Evolutionary conservation across 2,329 filamentous ascomycete genomes (phyloP).

Genomic region (Fusarium avenaceum): DNA sequence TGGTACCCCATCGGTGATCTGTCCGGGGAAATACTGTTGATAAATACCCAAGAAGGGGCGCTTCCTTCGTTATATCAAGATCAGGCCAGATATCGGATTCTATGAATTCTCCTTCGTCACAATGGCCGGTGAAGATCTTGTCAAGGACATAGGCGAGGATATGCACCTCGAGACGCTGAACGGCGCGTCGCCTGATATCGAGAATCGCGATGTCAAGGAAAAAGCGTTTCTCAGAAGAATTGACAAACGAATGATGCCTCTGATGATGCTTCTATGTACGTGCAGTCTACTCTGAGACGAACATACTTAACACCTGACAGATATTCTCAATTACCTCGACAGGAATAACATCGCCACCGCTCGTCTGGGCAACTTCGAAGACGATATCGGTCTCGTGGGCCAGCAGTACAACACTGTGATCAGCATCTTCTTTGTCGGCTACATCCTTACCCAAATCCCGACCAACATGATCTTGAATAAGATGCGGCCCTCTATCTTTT

Average conservation of each 20-base stretch:
- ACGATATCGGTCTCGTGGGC: conserved; percentile 27
- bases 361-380: conserved; percentile 24
- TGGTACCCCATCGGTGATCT: neutral
- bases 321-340: conserved; percentile 21
- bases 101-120: neutral
- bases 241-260: conserved; percentile 27
- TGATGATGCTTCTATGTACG: conserved; percentile 24
- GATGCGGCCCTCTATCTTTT: conserved; percentile 63
- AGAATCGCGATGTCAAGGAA: conserved; percentile 10
- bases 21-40: neutral
- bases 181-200: neutral
- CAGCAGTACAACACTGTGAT: conserved; percentile 48
- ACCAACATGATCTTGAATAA: conserved; percentile 67
- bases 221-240: conserved; percentile 11
- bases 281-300: fast-evolving
- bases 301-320: neutral
- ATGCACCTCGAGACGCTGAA: conserved; percentile 14
- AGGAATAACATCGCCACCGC: conserved; percentile 33
- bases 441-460: conserved; percentile 65
- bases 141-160: conserved; percentile 3
- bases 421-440: conserved; percentile 65
- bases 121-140: conserved; percentile 6
- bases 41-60: neutral
- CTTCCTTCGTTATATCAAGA: no score
- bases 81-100: no score